Percentiles rank a stretch among this genome's conserved stretches.
Evolutionary conservation across 768 basidiomycete species (phyloP).

Genomic region (Hygrophorus pudorinus): DNA sequence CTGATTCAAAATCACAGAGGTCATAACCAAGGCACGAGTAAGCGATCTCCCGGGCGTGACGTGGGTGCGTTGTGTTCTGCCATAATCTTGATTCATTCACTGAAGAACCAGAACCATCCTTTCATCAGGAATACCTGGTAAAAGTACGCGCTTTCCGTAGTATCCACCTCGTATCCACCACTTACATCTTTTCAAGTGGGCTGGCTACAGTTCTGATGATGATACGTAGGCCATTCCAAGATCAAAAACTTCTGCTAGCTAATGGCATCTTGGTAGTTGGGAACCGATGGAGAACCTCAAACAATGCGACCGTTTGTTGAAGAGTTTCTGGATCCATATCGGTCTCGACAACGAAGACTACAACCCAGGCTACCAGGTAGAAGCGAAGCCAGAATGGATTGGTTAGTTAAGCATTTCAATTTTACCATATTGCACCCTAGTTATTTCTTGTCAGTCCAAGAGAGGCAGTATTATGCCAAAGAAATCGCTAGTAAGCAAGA

Average conservation of each 20-base stretch:
- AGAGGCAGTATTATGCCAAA: constrained; percentile 24
- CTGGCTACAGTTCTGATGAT: constrained; percentile 42
- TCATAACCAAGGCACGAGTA: constrained; percentile 1
- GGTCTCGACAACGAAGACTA: constrained; percentile 52
- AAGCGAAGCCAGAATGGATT: constrained; percentile 46
- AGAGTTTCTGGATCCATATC: constrained; percentile 56
- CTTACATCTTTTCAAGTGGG: constrained; percentile 36
- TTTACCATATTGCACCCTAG: too few species aligned
- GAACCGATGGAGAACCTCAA: constrained; percentile 53
- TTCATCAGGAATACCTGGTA: constrained; percentile 50
- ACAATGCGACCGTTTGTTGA: constrained; percentile 46
- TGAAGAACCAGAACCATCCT: not conserved
- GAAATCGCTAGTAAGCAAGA: constrained; percentile 9
- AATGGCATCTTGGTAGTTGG: constrained; percentile 36
- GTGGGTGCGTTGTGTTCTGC: not conserved
- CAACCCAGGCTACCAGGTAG: constrained; percentile 29
- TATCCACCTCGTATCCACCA: not conserved
- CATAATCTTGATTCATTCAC: not conserved
- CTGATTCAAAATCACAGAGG: constrained; percentile 3
- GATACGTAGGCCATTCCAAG: constrained; percentile 38
- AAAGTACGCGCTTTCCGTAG: constrained; percentile 34
- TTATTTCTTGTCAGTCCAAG: constrained; percentile 17
- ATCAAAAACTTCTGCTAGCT: not conserved
- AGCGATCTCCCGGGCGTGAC: not conserved
- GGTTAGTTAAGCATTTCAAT: constrained; percentile 24